Base-by-base conservation (phyloP, 1,139 yeast species). In the Geotrichum aggregatum region DNA sequence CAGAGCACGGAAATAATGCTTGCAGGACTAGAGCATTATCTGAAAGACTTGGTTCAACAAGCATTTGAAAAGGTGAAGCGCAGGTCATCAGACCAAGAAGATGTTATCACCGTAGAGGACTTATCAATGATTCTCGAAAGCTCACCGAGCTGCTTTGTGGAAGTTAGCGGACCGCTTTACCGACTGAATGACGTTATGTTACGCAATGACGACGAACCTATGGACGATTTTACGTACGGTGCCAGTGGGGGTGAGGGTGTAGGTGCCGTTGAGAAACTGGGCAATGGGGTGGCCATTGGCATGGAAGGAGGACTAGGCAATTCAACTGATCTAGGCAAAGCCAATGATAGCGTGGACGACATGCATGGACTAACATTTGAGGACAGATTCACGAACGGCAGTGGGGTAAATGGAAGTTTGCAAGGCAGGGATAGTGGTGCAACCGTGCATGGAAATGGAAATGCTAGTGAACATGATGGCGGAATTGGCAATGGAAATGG, bases 11-110 rank as follows among this genome's bases (percentile, higher is more conserved):
- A 89, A 56, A 74, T 92, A n/a, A 67, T 91, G 59, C 73, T 83
- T 26, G 71, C 86, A 11, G 97, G 96, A 0, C 71, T 92, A 42
- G 97, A 91, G 63, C 74, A 79, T 41, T 92, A 89, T 68, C 69
- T 92, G 56, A 85, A 85, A 61, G 80, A 80, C 57, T 74, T 92
- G 4, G 71, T 92, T 14, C 94, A 88, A 64, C 80, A 80, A 59
- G 81, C 91, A 1, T 79, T 87, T 44, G 95, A 87, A 61, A 52
- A 50, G 41, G 63, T 58, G n/a, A 59, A 61, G 52, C 49, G 58
- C 31, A 45, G 63, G 26, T 31, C 42, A 13, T 13, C 35, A 21
- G 30, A 47, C 7, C 59, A 59, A 18, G 66, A 63, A 28, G 67
- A 65, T 31, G 50, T 62, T 4, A 62, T 67, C 47, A 65, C 70